A percentile compares a stretch with the other conserved stretches of the same genome.
Evolutionary conservation across 305 asterid genomes (phyloP).

Genomic region (Fraxinus floribunda): DNA sequence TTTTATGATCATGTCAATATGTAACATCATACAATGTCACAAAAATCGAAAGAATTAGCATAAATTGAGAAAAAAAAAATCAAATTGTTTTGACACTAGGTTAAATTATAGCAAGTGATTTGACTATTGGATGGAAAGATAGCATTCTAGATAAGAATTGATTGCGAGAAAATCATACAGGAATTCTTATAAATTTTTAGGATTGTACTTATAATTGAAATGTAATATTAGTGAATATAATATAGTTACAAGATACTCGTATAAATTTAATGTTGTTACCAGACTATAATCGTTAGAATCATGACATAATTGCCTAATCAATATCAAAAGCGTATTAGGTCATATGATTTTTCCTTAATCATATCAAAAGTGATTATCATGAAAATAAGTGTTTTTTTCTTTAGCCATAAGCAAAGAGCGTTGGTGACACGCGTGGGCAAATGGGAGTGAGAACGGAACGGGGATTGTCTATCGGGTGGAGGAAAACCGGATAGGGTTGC

Average conservation of each 20-base stretch:
- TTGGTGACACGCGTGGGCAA: not conserved
- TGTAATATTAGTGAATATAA: no score
- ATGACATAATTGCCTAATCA: not conserved
- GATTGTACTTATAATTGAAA: not conserved
- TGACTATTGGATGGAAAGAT: not conserved
- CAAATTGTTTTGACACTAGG: not conserved
- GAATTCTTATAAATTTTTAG: not conserved
- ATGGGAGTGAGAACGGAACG: conserved; percentile 9
- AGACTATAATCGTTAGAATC: no score
- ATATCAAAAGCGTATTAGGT: not conserved
- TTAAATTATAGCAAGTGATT: not conserved
- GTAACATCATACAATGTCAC: not conserved
- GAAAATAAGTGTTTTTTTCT: not conserved
- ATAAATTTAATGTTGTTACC: no score
- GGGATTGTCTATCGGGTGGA: not conserved
- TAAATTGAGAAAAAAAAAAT: not conserved
- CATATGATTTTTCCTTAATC: not conserved
- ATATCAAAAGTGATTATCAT: not conserved
- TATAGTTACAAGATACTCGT: not conserved
- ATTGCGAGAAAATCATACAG: not conserved
- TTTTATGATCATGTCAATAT: not conserved
- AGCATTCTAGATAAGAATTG: not conserved
- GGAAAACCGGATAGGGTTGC: conserved; percentile 47
- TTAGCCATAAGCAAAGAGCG: not conserved
- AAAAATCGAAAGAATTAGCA: no score